Evolutionary conservation across 1,284 basidiomycete genomes (phyloP).

Genomic region (Phenoliferia sp.): DNA sequence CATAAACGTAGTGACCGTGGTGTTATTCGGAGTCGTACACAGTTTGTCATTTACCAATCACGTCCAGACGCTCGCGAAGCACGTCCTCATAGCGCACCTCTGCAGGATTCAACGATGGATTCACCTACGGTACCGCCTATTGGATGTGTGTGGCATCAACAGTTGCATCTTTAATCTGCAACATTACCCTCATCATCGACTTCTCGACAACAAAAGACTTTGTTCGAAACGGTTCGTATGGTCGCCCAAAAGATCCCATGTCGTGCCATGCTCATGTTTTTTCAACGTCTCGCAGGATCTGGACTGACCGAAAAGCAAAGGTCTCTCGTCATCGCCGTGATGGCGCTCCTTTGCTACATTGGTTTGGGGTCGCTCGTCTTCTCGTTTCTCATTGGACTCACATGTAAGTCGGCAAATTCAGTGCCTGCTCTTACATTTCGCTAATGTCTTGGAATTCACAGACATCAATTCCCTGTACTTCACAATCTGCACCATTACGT

Average conservation of each 20-base stretch:
- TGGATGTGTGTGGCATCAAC: conserved; percentile 79
- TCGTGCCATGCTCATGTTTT: neutral
- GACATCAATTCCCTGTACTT: conserved; percentile 57
- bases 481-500: conserved; percentile 38
- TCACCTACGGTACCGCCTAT: conserved; percentile 54
- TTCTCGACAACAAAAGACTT: conserved; percentile 60
- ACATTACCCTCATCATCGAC: conserved; percentile 64
- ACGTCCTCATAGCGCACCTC: neutral
- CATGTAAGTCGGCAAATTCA: conserved; percentile 53
- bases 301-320: conserved; percentile 76
- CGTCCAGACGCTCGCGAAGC: neutral
- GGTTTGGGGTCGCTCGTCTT: conserved; percentile 54
- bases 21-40: conserved; percentile 61
- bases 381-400: conserved; percentile 51
- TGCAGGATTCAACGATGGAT: too few relatives aligned
- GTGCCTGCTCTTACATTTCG: conserved; percentile 55
- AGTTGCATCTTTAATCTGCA: conserved; percentile 60
- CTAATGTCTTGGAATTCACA: conserved; percentile 24
- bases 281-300: conserved; percentile 51
- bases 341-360: conserved; percentile 65
- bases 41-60: conserved; percentile 70
- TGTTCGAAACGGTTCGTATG: conserved; percentile 56
- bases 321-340: conserved; percentile 67
- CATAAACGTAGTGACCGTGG: conserved; percentile 62
- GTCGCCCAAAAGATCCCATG: neutral